Evolutionary conservation across 371 early-diverging fungal species (phyloP).

Genomic region (Saksenaea oblongispora): DNA sequence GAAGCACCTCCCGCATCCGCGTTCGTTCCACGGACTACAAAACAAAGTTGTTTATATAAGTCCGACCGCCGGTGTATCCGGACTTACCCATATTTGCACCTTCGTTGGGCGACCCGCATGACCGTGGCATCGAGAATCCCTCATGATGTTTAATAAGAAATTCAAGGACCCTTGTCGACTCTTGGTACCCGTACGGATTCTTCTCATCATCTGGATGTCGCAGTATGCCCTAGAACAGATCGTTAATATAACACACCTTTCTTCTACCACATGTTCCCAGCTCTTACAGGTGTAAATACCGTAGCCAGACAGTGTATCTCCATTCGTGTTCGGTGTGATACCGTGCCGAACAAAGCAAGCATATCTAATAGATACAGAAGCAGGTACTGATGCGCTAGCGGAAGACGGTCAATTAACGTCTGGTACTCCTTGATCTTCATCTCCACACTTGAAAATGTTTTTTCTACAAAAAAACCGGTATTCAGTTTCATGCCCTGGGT

Average conservation of each 20-base stretch:
- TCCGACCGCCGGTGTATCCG: constrained; percentile 5
- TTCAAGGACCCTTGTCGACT: constrained; percentile 49
- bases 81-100: not conserved
- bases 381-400: constrained; percentile 55
- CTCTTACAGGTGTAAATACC: constrained; percentile 61
- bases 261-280: not conserved
- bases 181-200: constrained; percentile 55
- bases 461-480: not conserved
- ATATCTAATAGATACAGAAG: constrained; percentile 63
- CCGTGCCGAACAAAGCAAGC: constrained; percentile 51
- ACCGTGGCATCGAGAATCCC: constrained; percentile 33
- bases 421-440: constrained; percentile 55
- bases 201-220: constrained; percentile 51
- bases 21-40: not conserved
- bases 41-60: not conserved
- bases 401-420: constrained; percentile 51
- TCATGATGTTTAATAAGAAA: constrained; percentile 53
- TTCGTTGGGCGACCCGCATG: not conserved
- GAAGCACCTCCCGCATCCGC: constrained; percentile 1
- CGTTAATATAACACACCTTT: not conserved
- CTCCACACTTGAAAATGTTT: constrained; percentile 29
- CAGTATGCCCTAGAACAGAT: constrained; percentile 33
- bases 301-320: constrained; percentile 57
- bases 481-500: too few species aligned
- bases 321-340: constrained; percentile 58